These are phyloP conservation scores for Trichoderma polysporum DNA, from an alignment of 2,329 filamentous ascomycete genomes.

Conservation along the genomic window DNA sequence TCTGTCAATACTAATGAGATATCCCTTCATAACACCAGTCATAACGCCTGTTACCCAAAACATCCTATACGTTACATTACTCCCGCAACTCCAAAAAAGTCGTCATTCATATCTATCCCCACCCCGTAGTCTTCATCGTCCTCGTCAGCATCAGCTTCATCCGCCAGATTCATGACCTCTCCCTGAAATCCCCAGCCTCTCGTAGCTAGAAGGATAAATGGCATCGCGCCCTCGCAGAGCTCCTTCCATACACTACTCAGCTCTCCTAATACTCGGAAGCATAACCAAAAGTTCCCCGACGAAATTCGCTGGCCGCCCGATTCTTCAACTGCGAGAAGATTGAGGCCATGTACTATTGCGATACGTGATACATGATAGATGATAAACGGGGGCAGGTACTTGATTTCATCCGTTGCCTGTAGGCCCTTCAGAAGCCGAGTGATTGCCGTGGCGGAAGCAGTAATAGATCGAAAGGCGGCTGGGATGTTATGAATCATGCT, in stretches of 20 bases:
- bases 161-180: neutral
- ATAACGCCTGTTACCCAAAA: neutral
- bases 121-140: neutral
- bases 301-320: neutral
- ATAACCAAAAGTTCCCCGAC: conserved; percentile 16
- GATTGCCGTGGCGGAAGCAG: neutral
- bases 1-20: neutral
- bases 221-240: neutral
- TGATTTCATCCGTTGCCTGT: neutral
- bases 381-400: neutral
- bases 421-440: conserved; percentile 2
- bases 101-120: neutral
- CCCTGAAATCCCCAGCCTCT: conserved; percentile 7
- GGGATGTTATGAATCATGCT: conserved; percentile 3
- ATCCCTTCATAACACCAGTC: neutral
- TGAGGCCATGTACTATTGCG: conserved; percentile 6
- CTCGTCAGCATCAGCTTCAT: neutral
- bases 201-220: conserved; percentile 9
- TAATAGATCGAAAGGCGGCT: neutral
- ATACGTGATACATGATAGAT: conserved; percentile 7
- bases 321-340: neutral
- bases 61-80: no score
- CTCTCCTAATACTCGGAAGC: conserved; percentile 8
- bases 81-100: neutral
- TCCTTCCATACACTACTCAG: conserved; percentile 12